Evolutionary conservation across 495 filamentous ascomycete species (phyloP), one percentile per base, ranked within the genome.

Genomic region (Chaetomidium leptoderma): DNA sequence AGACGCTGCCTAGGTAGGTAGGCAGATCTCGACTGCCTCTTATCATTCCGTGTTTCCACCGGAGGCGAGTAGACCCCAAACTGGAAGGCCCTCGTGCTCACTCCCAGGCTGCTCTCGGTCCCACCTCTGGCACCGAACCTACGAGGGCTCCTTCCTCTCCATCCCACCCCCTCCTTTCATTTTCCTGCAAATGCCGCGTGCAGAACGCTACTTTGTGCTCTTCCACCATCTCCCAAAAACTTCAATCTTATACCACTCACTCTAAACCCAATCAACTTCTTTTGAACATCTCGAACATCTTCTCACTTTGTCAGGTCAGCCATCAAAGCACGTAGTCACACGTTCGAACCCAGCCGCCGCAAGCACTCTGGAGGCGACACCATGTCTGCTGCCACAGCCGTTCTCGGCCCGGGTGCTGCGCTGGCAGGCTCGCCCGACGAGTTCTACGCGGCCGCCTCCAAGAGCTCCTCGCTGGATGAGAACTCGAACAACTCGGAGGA

Each of bases 381-480:
- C 47, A 83, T 82, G 81, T 78, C 81, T 63, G 55, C 71, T 35
- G 57, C 70, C 21, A 62, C 69, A 60, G 54, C 68, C 26, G 52
- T 69, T 21, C 61, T 68, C 29, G 33, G n/a, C n/a, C n/a, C n/a
- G n/a, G n/a, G 47, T 26, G 47, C 30, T 8, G 32, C 32, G 29
- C 75, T 77, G 16, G 75, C 73, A 26, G 80, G 77, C 36, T 83
- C 81, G 43, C 78, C 81, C 27, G 65, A 61, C 48, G 67, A 72
- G 52, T 74, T 77, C 57, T 75, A 76, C 9, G 61, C 66, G 8
- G 61, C 62, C 24, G 58, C 64, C 23, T 60, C 68, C 57, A 70
- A 72, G 56, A 73, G 57, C 49, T 50, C 54, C 51, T 69, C 72
- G 14, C 73, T 72, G 57, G 75, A 76, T 57, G 74, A 80, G 64